A percentile compares a stretch with the other conserved stretches of the same genome.
Evolutionary conservation across 805 yeast species (phyloP).

Genomic region (Myxozyma monticola): DNA sequence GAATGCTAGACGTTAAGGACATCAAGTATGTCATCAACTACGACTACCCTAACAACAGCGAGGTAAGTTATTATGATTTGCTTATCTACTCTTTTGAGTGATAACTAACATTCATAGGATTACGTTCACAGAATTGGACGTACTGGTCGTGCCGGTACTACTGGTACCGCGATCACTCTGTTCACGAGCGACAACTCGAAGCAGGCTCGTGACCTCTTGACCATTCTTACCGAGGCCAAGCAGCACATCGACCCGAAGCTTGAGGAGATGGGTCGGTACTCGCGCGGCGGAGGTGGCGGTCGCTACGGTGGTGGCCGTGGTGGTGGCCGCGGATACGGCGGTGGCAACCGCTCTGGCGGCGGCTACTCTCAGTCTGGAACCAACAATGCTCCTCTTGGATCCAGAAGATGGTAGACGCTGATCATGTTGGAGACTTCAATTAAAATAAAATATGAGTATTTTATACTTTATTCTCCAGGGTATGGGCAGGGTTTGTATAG

Average conservation of each 20-base stretch:
- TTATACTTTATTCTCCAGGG: too few species aligned
- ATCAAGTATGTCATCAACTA: slow-evolving; percentile 89
- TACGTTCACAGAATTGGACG: slow-evolving; percentile 99
- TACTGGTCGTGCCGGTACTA: slow-evolving; percentile 98
- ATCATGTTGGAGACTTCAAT: too few species aligned
- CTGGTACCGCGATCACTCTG: slow-evolving; percentile 92
- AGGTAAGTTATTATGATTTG: slow-evolving; percentile 38
- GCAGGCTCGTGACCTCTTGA: slow-evolving; percentile 86
- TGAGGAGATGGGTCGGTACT: slow-evolving; percentile 71
- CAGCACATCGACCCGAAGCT: slow-evolving; percentile 84
- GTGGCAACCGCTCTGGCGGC: slow-evolving; percentile 40
- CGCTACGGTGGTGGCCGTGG: slow-evolving; percentile 51
- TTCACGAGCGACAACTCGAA: slow-evolving; percentile 85
- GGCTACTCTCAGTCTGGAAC: slow-evolving; percentile 39
- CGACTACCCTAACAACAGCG: slow-evolving; percentile 97
- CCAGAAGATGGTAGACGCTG: slow-evolving; percentile 42
- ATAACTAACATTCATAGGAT: slow-evolving; percentile 46
- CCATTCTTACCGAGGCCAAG: slow-evolving; percentile 92
- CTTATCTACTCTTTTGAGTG: neutral
- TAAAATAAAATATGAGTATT: too few species aligned
- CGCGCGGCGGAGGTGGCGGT: slow-evolving; percentile 67
- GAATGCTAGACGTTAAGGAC: slow-evolving; percentile 80
- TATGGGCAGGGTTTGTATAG: too few species aligned
- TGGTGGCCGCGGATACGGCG: slow-evolving; percentile 37
- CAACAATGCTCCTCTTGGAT: slow-evolving; percentile 46